Evolutionary conservation across 2,329 filamentous ascomycete species (phyloP), one percentile per base, ranked within the genome.

Genomic region (Lecanoromycetidae sp.): DNA sequence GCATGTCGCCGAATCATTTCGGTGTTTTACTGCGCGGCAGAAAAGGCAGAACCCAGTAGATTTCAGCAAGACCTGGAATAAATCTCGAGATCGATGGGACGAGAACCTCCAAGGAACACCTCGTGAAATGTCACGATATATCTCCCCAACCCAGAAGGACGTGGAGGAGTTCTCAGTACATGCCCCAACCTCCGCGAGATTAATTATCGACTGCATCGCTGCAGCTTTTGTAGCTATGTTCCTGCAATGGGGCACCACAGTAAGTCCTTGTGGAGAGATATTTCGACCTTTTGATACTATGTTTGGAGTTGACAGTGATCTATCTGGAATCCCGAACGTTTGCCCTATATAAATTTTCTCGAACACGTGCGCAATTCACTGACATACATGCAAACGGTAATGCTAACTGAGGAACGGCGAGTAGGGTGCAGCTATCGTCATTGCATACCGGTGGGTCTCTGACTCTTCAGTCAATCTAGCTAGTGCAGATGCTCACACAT

Each of bases 371-470:
- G n/a, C n/a, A n/a, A n/a, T n/a, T n/a, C n/a, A n/a, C n/a, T n/a
- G n/a, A n/a, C n/a, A n/a, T n/a, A n/a, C n/a, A n/a, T n/a, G n/a
- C n/a, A n/a, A n/a, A n/a, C n/a, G n/a, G n/a, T n/a, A n/a, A n/a
- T n/a, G n/a, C n/a, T n/a, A n/a, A n/a, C n/a, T n/a, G n/a, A n/a
- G n/a, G n/a, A n/a, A n/a, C n/a, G n/a, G n/a, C n/a, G n/a, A n/a
- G n/a, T n/a, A n/a, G n/a, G 44, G 44, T 22, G 44, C 35, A 9
- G 44, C 44, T 25, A 46, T 46, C n/a, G 19, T 46, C 26, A 46
- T 46, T 19, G 27, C 34, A 7, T 39, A 33, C 26, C 10, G 27
- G 44, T 46, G 27, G 40, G 4, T 30, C 5, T 7, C 30, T 8
- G 19, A 33, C 6, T 17, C 17, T 3, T 25, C 19, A 27, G 22